Evolutionary conservation across 2,329 filamentous ascomycete species (phyloP).

Genomic region (Amauroascus niger): DNA sequence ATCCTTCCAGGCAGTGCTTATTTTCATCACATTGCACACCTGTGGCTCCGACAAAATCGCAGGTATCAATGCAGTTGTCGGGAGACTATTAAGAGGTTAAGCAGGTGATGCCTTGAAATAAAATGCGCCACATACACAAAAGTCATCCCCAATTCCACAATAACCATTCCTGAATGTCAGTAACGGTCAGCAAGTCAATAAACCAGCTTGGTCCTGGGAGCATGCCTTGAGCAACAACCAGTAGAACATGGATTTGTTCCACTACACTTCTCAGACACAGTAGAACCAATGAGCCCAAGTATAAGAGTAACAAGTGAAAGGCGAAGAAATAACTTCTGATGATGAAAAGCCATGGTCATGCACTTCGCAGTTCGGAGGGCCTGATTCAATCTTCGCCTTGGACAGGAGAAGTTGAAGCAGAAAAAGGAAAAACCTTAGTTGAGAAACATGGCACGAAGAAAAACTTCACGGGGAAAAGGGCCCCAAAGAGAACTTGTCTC

Average conservation of each 20-base stretch:
- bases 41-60: neutral
- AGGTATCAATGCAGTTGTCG: neutral
- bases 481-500: no score
- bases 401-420: no score
- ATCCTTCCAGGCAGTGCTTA: slow-evolving; percentile 2
- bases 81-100: neutral
- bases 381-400: no score
- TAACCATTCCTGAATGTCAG: slow-evolving; percentile 3
- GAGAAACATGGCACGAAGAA: no score
- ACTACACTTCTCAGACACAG: neutral
- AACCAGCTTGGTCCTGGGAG: neutral
- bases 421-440: no score
- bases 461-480: no score
- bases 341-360: no score
- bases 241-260: neutral
- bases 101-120: neutral
- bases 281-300: neutral
- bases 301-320: no score
- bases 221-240: no score
- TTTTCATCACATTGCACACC: slow-evolving; percentile 8
- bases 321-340: no score
- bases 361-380: no score
- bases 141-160: neutral
- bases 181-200: no score
- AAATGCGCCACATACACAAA: slow-evolving; percentile 4